These are phyloP conservation scores for Mimosa bimucronata DNA, from an alignment of 306 rosid genomes.

Conservation along the genomic window DNA sequence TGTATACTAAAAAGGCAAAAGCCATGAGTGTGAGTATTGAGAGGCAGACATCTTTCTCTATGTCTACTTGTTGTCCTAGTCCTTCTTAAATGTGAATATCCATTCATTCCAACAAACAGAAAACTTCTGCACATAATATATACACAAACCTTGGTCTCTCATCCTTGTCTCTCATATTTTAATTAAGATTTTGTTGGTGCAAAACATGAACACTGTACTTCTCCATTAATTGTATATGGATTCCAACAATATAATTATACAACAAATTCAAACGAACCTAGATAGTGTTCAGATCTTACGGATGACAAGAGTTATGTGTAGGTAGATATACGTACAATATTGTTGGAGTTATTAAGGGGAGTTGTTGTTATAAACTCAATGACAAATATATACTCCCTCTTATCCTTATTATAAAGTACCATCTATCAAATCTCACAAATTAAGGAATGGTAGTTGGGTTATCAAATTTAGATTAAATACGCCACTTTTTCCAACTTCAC, in stretches of 20 bases:
- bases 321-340: not conserved
- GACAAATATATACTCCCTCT: not conserved
- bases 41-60: constrained; percentile 46
- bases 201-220: not conserved
- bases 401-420: too few species aligned
- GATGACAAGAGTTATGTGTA: not conserved
- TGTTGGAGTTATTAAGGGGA: not conserved
- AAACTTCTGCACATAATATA: not conserved
- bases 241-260: not conserved
- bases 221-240: not conserved
- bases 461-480: too few species aligned
- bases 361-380: not conserved
- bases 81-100: constrained; percentile 56
- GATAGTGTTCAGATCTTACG: not conserved
- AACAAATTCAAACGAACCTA: not conserved
- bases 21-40: constrained; percentile 57
- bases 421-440: too few species aligned
- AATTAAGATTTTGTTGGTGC: too few species aligned
- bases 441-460: too few species aligned
- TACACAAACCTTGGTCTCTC: not conserved
- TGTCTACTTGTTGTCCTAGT: constrained; percentile 69
- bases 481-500: too few species aligned
- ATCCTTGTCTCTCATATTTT: not conserved
- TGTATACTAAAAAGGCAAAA: constrained; percentile 78
- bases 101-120: not conserved